Evolutionary conservation across 2,329 filamentous ascomycete genomes (phyloP).

Genomic region (Fusarium sp.): DNA sequence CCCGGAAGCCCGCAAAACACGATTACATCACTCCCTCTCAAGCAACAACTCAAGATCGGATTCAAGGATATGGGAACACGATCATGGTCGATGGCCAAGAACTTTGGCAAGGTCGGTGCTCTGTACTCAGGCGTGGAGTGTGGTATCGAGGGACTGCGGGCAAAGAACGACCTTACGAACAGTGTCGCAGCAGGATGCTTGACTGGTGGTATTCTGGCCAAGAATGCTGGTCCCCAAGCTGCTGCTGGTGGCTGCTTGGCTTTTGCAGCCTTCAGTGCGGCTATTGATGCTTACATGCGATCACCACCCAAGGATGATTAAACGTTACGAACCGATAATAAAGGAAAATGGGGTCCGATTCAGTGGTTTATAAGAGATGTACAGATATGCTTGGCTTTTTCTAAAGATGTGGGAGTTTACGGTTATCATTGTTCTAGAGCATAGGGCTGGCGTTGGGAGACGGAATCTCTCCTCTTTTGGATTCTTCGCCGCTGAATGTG

Average conservation of each 20-base stretch:
- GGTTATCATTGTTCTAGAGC: slow-evolving; percentile 45
- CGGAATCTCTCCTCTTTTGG: slow-evolving; percentile 44
- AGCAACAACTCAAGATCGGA: slow-evolving; percentile 84
- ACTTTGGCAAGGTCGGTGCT: slow-evolving; percentile 93
- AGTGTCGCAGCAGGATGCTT: slow-evolving; percentile 88
- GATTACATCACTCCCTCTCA: slow-evolving; percentile 76
- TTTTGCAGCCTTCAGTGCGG: slow-evolving; percentile 91
- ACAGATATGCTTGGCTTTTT: slow-evolving; percentile 31
- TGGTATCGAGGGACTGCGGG: slow-evolving; percentile 90
- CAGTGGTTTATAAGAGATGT: slow-evolving; percentile 32
- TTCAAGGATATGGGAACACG: slow-evolving; percentile 95
- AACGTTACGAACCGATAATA: background rate
- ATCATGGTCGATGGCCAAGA: slow-evolving; percentile 86
- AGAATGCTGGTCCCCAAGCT: slow-evolving; percentile 89
- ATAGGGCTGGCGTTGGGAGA: slow-evolving; percentile 50
- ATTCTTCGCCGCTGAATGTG: slow-evolving; percentile 28
- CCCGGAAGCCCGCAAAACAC: slow-evolving; percentile 54
- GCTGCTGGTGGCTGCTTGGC: slow-evolving; percentile 88
- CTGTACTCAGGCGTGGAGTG: slow-evolving; percentile 95
- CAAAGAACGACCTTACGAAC: slow-evolving; percentile 94
- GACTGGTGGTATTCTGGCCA: slow-evolving; percentile 88
- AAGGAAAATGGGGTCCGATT: background rate
- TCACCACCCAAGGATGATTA: slow-evolving; percentile 77
- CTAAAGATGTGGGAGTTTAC: slow-evolving; percentile 42
- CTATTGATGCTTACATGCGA: slow-evolving; percentile 92